Conservation (phyloP, 1,139 yeast species). For the Kluyveromyces sp. region DNA sequence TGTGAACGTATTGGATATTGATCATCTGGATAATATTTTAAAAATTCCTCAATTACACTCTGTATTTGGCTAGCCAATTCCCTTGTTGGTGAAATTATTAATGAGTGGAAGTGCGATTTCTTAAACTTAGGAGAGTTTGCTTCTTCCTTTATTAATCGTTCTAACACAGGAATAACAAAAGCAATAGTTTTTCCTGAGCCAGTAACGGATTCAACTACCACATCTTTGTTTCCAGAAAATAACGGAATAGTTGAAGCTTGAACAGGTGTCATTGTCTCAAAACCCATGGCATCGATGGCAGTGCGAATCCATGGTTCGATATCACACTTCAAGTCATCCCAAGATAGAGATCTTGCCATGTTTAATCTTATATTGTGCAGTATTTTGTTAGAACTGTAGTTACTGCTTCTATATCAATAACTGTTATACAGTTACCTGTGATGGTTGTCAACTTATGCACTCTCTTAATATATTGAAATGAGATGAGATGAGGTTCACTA, state of each 20-base stretch:
- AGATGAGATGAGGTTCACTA: slow-evolving; percentile 4
- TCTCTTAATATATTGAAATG: background rate
- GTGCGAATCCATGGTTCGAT: slow-evolving; percentile 40
- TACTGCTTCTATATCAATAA: background rate
- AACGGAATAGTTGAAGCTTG: slow-evolving; percentile 94
- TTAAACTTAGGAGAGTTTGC: slow-evolving; percentile 31
- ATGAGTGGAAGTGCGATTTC: slow-evolving; percentile 61
- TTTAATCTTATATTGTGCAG: background rate
- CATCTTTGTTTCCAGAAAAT: slow-evolving; percentile 83
- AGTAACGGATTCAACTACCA: slow-evolving; percentile 92
- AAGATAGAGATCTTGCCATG: slow-evolving; percentile 31
- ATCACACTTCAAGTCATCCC: slow-evolving; percentile 31
- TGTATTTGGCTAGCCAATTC: slow-evolving; percentile 84
- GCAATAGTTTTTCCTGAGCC: slow-evolving; percentile 96
- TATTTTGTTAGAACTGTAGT: background rate
- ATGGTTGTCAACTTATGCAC: too few relatives aligned
- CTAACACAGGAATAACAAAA: slow-evolving; percentile 74
- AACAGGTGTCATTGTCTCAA: slow-evolving; percentile 86
- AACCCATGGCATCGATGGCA: slow-evolving; percentile 70
- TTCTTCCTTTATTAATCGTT: slow-evolving; percentile 41
- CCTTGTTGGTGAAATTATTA: slow-evolving; percentile 83
- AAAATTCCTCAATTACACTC: slow-evolving; percentile 51
- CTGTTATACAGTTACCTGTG: too few relatives aligned
- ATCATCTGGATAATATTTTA: slow-evolving; percentile 53
- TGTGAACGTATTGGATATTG: slow-evolving; percentile 48